A percentile compares a stretch with the other conserved stretches of the same genome.
phyloP scores from a whole-genome alignment of 1,284 basidiomycete species.

The Papiliotrema laurentii region DNA sequence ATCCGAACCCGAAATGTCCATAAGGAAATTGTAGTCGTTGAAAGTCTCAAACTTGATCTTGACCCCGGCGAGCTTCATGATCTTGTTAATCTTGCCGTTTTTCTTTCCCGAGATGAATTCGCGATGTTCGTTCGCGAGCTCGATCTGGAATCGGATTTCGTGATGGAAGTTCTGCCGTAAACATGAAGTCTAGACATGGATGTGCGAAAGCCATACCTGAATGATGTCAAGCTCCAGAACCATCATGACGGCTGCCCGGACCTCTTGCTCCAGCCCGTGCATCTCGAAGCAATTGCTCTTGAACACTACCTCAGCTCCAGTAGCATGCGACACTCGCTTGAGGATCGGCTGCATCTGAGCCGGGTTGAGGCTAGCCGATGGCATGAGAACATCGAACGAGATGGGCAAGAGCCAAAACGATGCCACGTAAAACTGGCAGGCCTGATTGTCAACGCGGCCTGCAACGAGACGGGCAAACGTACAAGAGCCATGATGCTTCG shows the following conservation, averaged over 20 bases:
- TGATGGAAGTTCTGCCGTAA: slow-evolving; percentile 74
- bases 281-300: slow-evolving; percentile 97
- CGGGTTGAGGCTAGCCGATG: slow-evolving; percentile 68
- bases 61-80: slow-evolving; percentile 92
- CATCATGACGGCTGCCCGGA: slow-evolving; percentile 77
- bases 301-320: slow-evolving; percentile 92
- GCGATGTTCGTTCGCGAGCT: slow-evolving; percentile 94
- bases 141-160: slow-evolving; percentile 97
- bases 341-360: slow-evolving; percentile 78
- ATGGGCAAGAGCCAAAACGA: slow-evolving; percentile 93
- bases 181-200: not conserved
- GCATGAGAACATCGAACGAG: slow-evolving; percentile 86
- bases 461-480: slow-evolving; percentile 40
- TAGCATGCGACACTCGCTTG: slow-evolving; percentile 78
- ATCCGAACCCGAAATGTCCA: slow-evolving; percentile 84
- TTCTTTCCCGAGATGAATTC: slow-evolving; percentile 99
- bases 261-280: slow-evolving; percentile 91
- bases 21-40: slow-evolving; percentile 96
- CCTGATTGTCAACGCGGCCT: slow-evolving; percentile 51
- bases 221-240: slow-evolving; percentile 86
- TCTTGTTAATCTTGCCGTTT: slow-evolving; percentile 98
- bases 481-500: slow-evolving; percentile 93
- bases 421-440: slow-evolving; percentile 92
- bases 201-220: slow-evolving; percentile 56
- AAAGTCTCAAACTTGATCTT: slow-evolving; percentile 99